Evolutionary conservation across 192 early-diverging fungal genomes (phyloP), one percentile per base, ranked within the genome.

Genomic region (Umbelopsis sp.): DNA sequence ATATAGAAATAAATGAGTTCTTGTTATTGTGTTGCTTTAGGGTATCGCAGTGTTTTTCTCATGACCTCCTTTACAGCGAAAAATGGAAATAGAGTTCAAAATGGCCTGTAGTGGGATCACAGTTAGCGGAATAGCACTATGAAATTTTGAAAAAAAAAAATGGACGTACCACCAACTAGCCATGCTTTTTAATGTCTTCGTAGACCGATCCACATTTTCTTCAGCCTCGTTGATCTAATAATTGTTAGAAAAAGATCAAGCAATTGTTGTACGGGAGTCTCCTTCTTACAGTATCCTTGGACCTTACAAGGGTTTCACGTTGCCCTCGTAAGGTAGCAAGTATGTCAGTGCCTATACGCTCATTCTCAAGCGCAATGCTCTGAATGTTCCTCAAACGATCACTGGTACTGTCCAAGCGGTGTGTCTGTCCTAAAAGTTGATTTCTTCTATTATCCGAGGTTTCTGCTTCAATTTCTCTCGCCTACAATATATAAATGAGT

Each of bases 171-270:
- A 61, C 55, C 55, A 61, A 33, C 55, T 61, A 35, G 55, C 55
- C 55, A 61, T 61, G 25, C 55, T 61, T 30, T 61, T 61, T 4
- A 61, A 18, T 1, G 55, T 61, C 55, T 61, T 61, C 0, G 27
- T 61, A 15, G 55, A 61, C 0, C 55, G 30, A 61, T 61, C 27
- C 9, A 61, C 55, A 37, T 61, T 61, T 0, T 61, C 55, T 16
- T 61, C 55, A 4, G 55, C 55, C 4, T 61, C 55, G 11, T 23
- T 11, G 7, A 61, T 35, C 55, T 61, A 61, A 52, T 22, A 22
- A 52, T 12, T 3, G 21, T 52, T 3, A 61, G 27, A 5, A 55
- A 13, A 7, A 0, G 8, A 11, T 16, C 30, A 41, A 9, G 37
- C 2, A 6, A 41, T 6, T 10, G 6, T 41, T 52, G 51, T 52